Evolutionary conservation across 805 yeast species (phyloP).

Genomic region (Monosporozyma aquatica): DNA sequence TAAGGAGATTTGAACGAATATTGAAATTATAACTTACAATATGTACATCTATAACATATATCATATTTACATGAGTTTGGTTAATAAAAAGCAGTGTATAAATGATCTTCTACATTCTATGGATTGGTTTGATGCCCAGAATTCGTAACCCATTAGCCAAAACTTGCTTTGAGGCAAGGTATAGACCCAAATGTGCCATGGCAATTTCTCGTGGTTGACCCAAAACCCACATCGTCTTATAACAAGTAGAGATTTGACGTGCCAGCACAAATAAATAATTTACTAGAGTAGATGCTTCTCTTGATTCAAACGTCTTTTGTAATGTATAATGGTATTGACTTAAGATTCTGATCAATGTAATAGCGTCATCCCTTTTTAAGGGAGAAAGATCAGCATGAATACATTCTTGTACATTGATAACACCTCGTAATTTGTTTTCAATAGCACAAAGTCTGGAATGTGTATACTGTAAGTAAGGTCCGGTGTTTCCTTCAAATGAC

Average conservation of each 20-base stretch:
- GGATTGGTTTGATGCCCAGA: slow-evolving; percentile 95
- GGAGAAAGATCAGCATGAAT: slow-evolving; percentile 47
- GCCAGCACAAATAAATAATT: slow-evolving; percentile 87
- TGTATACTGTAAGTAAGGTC: slow-evolving; percentile 97
- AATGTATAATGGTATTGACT: slow-evolving; percentile 89
- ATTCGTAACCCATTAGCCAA: slow-evolving; percentile 81
- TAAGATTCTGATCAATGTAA: slow-evolving; percentile 60
- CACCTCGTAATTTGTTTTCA: slow-evolving; percentile 65
- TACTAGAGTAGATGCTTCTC: slow-evolving; percentile 89
- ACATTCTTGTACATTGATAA: slow-evolving; percentile 35
- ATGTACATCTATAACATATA: no score
- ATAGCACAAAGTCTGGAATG: slow-evolving; percentile 94
- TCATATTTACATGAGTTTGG: no score
- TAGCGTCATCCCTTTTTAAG: slow-evolving; percentile 64
- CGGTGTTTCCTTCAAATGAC: slow-evolving; percentile 98
- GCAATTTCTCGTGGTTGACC: slow-evolving; percentile 88
- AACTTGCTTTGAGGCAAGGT: slow-evolving; percentile 82
- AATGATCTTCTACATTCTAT: slow-evolving; percentile 65
- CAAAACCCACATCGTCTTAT: slow-evolving; percentile 92
- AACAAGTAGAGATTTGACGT: slow-evolving; percentile 92
- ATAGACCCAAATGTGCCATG: slow-evolving; percentile 83
- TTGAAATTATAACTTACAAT: no score
- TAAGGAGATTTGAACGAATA: no score
- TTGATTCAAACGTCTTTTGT: slow-evolving; percentile 70
- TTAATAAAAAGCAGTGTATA: no score